Evolutionary conservation across 768 basidiomycete genomes (phyloP).

Genomic region (Boletus reticuloceps): DNA sequence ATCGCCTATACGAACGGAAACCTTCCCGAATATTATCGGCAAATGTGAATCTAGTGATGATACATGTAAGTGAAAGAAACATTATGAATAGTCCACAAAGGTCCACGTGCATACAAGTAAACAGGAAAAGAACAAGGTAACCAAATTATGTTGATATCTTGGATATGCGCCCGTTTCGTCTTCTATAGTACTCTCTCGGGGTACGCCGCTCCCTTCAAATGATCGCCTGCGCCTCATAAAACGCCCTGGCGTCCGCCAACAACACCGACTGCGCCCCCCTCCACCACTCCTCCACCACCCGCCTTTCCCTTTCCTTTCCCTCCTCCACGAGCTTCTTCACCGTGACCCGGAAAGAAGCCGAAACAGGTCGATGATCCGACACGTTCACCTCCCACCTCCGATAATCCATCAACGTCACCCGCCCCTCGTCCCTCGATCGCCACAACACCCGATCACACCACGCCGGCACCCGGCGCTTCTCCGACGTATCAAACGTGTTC

Average conservation of each 20-base stretch:
- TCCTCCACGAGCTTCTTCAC: constrained; percentile 70
- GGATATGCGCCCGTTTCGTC: neutral
- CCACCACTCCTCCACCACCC: constrained; percentile 58
- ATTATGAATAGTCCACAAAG: constrained; percentile 4
- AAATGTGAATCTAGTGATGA: neutral
- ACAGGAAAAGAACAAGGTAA: too few relatives aligned
- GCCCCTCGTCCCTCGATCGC: constrained; percentile 52
- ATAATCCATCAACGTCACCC: constrained; percentile 72
- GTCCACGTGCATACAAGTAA: neutral
- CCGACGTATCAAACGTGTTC: constrained; percentile 80
- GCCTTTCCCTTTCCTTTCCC: constrained; percentile 53
- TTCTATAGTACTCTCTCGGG: too few relatives aligned
- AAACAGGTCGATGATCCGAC: constrained; percentile 89
- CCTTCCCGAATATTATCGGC: too few relatives aligned
- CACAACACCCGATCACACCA: constrained; percentile 97
- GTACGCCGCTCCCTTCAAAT: constrained; percentile 15
- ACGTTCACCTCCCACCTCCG: constrained; percentile 81
- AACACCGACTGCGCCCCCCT: constrained; percentile 29
- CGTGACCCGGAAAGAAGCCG: constrained; percentile 69
- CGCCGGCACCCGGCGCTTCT: constrained; percentile 86
- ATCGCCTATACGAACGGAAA: too few relatives aligned
- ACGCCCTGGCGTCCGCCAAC: constrained; percentile 30
- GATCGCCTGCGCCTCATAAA: constrained; percentile 33
- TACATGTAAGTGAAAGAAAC: neutral
- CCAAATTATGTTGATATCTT: neutral